Base-by-base conservation (phyloP, 768 basidiomycete genomes). In the Serpula lacrymans region DNA sequence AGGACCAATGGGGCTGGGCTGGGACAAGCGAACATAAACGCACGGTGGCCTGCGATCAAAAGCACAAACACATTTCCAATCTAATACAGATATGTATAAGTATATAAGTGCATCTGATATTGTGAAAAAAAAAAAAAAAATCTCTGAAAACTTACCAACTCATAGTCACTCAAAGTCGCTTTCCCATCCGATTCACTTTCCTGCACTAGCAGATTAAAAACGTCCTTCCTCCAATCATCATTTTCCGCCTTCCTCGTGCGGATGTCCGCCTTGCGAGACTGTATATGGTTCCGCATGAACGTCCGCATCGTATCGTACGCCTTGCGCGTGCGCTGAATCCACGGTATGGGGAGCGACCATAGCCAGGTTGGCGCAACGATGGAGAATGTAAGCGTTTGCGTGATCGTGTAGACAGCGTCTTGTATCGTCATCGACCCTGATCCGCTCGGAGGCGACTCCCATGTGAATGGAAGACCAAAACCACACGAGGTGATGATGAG, bases 11-110 rank as follows among this genome's bases (percentile, higher is more conserved):
- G n/a, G n/a, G n/a, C n/a, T n/a, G n/a, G n/a, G n/a, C n/a, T n/a
- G n/a, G n/a, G n/a, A n/a, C n/a, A n/a, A n/a, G n/a, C n/a, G n/a
- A n/a, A n/a, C n/a, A n/a, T n/a, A n/a, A 11, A 46, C 60, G 26
- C 44, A 70, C 77, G 78, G 53, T 80, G 76, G 10, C 81, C 80
- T 30, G 80, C 78, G 28, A 81, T 71, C 17, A 83, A 57, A 52
- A 77, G 61, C 10, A 69, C 48, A 46, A 68, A 79, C 1, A 76
- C 51, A 36, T 79, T 80, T 6, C 76, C 77, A 34, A 77, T 73
- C 75, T 76, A 13, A 12, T 33, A 6, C n/a, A n/a, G n/a, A n/a
- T n/a, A n/a, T n/a, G n/a, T n/a, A n/a, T n/a, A n/a, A n/a, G n/a
- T n/a, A n/a, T n/a, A n/a, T n/a, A n/a, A n/a, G n/a, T n/a, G n/a